These are phyloP conservation scores for Microsporum audouinii DNA, from an alignment of 2,329 filamentous ascomycete species.

Conservation along the genomic window DNA sequence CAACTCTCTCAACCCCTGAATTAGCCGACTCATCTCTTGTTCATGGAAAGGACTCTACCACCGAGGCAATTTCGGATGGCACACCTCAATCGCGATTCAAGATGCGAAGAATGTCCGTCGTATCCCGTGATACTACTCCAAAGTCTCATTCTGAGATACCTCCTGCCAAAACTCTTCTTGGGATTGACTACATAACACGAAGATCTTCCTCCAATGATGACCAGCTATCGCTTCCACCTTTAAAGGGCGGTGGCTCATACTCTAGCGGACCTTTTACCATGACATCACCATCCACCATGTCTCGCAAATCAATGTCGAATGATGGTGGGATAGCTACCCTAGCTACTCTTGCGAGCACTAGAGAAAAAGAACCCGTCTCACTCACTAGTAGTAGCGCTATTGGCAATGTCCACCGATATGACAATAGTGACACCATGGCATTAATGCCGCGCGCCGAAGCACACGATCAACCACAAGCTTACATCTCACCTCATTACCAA, in stretches of 20 bases:
- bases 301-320: neutral
- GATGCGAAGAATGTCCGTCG: conserved; percentile 3
- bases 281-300: conserved; percentile 5
- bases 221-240: conserved; percentile 13
- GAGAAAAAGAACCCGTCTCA: conserved; percentile 3
- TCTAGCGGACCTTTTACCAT: neutral
- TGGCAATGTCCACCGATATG: neutral
- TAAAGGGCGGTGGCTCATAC: conserved; percentile 8
- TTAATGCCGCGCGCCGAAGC: conserved; percentile 5
- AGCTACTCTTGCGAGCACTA: conserved; percentile 5
- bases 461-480: neutral
- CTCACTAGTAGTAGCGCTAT: neutral
- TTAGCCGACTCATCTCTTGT: neutral
- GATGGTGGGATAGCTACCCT: conserved; percentile 9
- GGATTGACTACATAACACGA: conserved; percentile 14
- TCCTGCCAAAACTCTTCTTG: conserved; percentile 10
- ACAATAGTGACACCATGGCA: conserved; percentile 2
- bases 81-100: conserved; percentile 1
- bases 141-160: neutral
- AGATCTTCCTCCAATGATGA: conserved; percentile 11
- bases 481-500: neutral
- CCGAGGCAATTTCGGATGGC: neutral
- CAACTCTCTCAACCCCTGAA: conserved; percentile 2
- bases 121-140: neutral
- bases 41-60: neutral